Percentiles rank a stretch among this genome's conserved stretches.
phyloP scores from a whole-genome alignment of 129 eudicot genomes.

The Artemisia tridentata region DNA sequence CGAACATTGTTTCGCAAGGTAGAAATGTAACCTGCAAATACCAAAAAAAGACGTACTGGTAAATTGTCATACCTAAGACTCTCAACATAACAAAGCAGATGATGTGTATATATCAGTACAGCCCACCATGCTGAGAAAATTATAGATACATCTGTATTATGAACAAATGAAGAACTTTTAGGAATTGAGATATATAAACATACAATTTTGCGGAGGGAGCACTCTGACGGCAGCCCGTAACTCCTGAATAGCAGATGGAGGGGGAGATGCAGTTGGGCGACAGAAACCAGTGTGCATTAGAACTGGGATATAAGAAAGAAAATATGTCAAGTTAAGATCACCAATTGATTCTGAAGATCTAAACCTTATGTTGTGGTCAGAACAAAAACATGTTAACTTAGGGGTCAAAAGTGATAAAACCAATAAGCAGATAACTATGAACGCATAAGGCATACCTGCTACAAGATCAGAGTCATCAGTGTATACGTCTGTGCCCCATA shows the following conservation, averaged over 20 bases:
- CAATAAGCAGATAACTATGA: neutral
- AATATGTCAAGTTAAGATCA: constrained; percentile 3
- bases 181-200: constrained; percentile 25
- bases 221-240: constrained; percentile 79
- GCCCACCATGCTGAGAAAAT: too few species aligned
- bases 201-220: constrained; percentile 92
- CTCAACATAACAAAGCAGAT: constrained; percentile 1
- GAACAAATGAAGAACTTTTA: neutral
- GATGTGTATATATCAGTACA: neutral
- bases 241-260: constrained; percentile 84
- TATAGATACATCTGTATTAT: neutral
- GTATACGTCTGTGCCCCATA: constrained; percentile 98
- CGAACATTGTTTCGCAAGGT: constrained; percentile 93
- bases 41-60: neutral
- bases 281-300: constrained; percentile 98
- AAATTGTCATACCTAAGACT: constrained; percentile 3
- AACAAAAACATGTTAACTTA: neutral
- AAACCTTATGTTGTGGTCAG: neutral
- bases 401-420: neutral
- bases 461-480: constrained; percentile 99
- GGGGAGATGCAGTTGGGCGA: constrained; percentile 95
- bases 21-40: constrained; percentile 69
- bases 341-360: constrained; percentile 1
- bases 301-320: constrained; percentile 40
- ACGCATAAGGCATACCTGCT: constrained; percentile 58